Base-by-base conservation (phyloP, 2,329 filamentous ascomycete genomes). In the Diaporthe amygdali region DNA sequence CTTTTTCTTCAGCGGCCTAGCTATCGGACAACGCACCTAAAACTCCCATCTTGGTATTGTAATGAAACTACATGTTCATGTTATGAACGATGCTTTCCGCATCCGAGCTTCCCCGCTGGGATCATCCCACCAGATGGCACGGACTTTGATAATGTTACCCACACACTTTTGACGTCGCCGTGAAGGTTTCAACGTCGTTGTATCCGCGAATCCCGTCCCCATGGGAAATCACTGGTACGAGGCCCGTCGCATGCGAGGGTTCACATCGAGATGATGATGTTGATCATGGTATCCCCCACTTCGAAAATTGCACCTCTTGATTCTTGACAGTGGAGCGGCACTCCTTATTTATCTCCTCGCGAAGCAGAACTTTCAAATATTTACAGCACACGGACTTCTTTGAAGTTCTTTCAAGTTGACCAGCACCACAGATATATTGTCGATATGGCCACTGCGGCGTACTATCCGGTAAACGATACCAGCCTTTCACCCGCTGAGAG, bases 381-480 rank as follows among this genome's bases (percentile, higher is more conserved):
- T 17, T 10, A 63, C 5, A n/a, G 5, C 25, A n/a, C 39, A 30
- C 5, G 55, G 5, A 15, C 12, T 9, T n/a, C 10, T n/a, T n/a
- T 15, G 17, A 3, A n/a, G n/a, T n/a, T n/a, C n/a, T n/a, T 10
- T 20, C 20, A 12, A 47, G 17, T n/a, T n/a, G n/a, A n/a, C n/a
- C n/a, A n/a, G 39, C 25, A 22, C 20, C 39, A 17, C 17, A 27
- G 10, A 10, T 46, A 34, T 10, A 34, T 37, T n/a, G n/a, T 37
- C 37, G 46, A 25, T 25, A 70, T 70, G 68, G 59, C 41, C 12
- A 56, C 59, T 5, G 52, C 59, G 25, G 68, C 59, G 1, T 70
- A 47, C 30, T 70, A 70, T 17, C 68, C 68, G 10, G 68, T 70
- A 7, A 70, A 70, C 49, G 68, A 70, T 34, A 70, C 68, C 47